Conservation (phyloP, 208 protist genomes). For the Giardia muris region DNA sequence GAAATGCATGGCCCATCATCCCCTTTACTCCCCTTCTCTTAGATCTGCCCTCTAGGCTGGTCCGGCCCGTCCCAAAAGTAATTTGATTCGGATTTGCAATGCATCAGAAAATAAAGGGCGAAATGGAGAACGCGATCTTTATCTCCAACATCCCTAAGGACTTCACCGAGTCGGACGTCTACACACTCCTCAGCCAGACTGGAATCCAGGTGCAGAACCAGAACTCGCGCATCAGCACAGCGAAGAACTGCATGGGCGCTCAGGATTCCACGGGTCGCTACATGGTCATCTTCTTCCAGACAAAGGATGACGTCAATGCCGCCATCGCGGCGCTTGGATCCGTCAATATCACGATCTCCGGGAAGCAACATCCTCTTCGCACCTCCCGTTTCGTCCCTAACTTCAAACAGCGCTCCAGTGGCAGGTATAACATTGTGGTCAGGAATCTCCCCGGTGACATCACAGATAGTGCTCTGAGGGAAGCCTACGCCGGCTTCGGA, state of each 20-base stretch:
- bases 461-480: not conserved
- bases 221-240: not conserved
- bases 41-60: too few relatives aligned
- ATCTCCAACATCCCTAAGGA: slow-evolving; percentile 5
- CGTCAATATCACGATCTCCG: not conserved
- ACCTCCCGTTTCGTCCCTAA: not conserved
- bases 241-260: not conserved
- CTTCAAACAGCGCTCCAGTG: not conserved
- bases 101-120: too few relatives aligned
- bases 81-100: too few relatives aligned
- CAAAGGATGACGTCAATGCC: not conserved
- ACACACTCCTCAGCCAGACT: not conserved
- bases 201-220: not conserved
- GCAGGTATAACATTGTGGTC: not conserved
- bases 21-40: too few relatives aligned
- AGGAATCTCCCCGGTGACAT: not conserved
- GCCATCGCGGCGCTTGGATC: not conserved
- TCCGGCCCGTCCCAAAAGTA: too few relatives aligned
- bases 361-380: not conserved
- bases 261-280: not conserved
- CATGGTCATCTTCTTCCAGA: not conserved
- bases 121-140: too few relatives aligned
- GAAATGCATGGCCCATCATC: too few relatives aligned
- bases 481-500: not conserved
- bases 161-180: not conserved